Evolutionary conservation across 805 yeast genomes (phyloP).

Genomic region (Tetrapisispora arboricola): DNA sequence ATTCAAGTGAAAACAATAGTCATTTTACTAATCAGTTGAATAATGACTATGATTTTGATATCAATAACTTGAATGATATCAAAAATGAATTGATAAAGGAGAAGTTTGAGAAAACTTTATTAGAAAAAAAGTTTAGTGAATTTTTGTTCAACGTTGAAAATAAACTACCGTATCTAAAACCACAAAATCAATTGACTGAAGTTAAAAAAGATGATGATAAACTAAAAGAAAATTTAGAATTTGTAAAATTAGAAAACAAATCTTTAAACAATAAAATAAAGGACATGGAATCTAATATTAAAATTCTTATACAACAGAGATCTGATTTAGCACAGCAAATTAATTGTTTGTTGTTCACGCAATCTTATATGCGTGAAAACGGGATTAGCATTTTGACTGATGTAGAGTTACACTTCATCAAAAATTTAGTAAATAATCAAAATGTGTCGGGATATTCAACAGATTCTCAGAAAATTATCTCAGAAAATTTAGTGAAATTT

Average conservation of each 20-base stretch:
- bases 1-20: background rate
- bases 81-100: conserved; percentile 3
- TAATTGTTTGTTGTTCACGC: conserved; percentile 41
- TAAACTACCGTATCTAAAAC: background rate
- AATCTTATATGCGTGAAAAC: conserved; percentile 36
- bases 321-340: conserved; percentile 73
- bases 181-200: background rate
- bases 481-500: conserved; percentile 65
- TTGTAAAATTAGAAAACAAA: background rate
- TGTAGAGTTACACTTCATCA: conserved; percentile 52
- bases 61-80: background rate
- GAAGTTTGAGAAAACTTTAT: background rate
- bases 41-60: background rate
- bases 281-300: conserved; percentile 28
- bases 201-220: background rate
- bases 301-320: conserved; percentile 42
- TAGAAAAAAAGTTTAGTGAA: conserved; percentile 1
- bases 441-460: conserved; percentile 6
- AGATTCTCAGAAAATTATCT: conserved; percentile 50
- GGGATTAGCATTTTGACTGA: conserved; percentile 38
- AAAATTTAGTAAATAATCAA: conserved; percentile 33
- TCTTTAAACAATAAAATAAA: background rate
- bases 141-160: background rate
- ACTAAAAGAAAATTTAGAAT: background rate
- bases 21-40: background rate